Conservation (phyloP, 495 filamentous ascomycete species). For the Aspergillus homomorphus region DNA sequence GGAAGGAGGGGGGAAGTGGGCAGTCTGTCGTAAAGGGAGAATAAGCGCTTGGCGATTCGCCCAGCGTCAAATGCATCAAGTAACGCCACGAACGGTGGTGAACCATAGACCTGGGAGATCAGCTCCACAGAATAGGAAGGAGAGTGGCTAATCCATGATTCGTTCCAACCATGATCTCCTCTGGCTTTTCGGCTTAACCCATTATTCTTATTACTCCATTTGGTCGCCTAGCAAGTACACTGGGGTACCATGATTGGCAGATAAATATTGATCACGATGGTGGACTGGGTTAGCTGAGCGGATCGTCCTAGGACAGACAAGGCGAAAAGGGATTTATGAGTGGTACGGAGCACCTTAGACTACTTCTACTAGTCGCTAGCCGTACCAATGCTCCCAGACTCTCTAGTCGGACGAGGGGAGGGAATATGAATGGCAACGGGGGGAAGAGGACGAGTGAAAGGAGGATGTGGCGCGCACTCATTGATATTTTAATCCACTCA, state of each 20-base stretch:
- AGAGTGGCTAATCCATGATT: slow-evolving; percentile 1
- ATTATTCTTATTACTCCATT: background rate
- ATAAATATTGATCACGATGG: background rate
- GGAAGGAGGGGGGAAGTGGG: background rate
- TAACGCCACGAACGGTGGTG: slow-evolving; percentile 14
- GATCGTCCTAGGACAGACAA: background rate
- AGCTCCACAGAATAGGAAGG: slow-evolving; percentile 3
- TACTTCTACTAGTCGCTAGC: background rate
- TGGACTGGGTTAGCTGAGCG: background rate
- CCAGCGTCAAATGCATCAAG: slow-evolving; percentile 8
- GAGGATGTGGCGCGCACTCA: slow-evolving; percentile 10
- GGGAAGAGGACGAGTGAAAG: background rate
- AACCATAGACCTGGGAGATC: slow-evolving; percentile 14
- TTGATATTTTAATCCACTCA: slow-evolving; percentile 10
- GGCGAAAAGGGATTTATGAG: background rate
- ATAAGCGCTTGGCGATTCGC: slow-evolving; percentile 6
- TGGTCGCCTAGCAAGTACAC: too few relatives aligned
- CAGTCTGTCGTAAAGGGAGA: background rate
- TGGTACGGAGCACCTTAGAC: background rate
- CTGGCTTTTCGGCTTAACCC: background rate
- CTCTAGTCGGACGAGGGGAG: background rate
- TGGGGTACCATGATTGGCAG: background rate
- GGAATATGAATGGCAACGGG: background rate
- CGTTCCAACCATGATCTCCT: background rate
- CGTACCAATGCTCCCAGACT: background rate